Evolutionary conservation across 176 grass and related monocot species (phyloP).

Genomic region (Alopecurus myosuroides): DNA sequence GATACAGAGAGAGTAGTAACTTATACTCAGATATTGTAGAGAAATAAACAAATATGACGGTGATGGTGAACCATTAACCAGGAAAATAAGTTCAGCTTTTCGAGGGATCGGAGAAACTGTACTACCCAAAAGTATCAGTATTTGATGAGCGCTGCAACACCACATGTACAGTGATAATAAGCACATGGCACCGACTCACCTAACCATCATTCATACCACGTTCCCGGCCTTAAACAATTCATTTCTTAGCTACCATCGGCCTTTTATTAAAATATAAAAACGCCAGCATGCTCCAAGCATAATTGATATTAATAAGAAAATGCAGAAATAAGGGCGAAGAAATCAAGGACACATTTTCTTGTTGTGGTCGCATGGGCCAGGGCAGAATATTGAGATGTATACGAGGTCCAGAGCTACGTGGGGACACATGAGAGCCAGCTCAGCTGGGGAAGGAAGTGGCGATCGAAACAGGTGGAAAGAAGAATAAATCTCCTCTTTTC

Average conservation of each 20-base stretch:
- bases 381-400: constrained; percentile 13
- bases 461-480: background rate
- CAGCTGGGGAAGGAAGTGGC: background rate
- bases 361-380: background rate
- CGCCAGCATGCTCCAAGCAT: background rate
- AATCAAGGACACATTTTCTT: background rate
- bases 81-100: background rate
- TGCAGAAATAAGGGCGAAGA: background rate
- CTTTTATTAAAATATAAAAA: background rate
- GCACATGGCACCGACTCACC: constrained; percentile 20
- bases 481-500: background rate
- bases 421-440: background rate
- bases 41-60: background rate
- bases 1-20: too few relatives aligned
- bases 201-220: background rate
- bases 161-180: background rate
- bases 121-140: background rate
- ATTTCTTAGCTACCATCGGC: background rate
- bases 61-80: background rate
- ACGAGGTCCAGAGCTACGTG: background rate
- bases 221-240: background rate
- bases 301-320: background rate
- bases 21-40: background rate
- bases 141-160: background rate
- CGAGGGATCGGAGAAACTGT: background rate